phyloP scores from a whole-genome alignment of 129 eudicot genomes.

The Flaveria ramosissima region DNA sequence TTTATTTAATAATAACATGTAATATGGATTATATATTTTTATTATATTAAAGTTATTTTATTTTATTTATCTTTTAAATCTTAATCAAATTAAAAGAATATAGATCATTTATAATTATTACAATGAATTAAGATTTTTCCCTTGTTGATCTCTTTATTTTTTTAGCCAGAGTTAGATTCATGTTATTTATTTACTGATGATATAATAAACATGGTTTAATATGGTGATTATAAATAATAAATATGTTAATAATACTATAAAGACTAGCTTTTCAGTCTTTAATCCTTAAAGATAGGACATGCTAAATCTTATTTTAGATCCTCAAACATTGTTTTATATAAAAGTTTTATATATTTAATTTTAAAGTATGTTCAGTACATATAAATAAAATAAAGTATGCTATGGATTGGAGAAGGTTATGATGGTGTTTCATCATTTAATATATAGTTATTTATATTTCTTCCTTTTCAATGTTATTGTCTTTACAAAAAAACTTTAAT shows the following conservation, averaged over 20 bases:
- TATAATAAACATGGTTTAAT: background rate
- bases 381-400: slow-evolving; percentile 30
- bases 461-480: no score
- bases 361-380: slow-evolving; percentile 15
- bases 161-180: background rate
- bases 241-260: background rate
- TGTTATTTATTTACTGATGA: background rate
- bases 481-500: no score
- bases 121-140: no score
- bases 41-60: background rate
- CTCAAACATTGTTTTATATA: slow-evolving; percentile 17
- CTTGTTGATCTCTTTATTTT: background rate
- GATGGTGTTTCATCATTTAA: slow-evolving; percentile 25
- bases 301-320: slow-evolving; percentile 42
- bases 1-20: no score
- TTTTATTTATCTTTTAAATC: background rate
- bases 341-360: background rate
- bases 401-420: slow-evolving; percentile 32
- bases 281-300: slow-evolving; percentile 38
- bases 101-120: background rate
- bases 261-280: slow-evolving; percentile 37
- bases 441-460: background rate
- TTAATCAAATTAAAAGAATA: background rate
- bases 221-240: background rate
- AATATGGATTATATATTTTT: background rate